Conservation (phyloP, 306 rosid species). For the Cicer cuneatum region DNA sequence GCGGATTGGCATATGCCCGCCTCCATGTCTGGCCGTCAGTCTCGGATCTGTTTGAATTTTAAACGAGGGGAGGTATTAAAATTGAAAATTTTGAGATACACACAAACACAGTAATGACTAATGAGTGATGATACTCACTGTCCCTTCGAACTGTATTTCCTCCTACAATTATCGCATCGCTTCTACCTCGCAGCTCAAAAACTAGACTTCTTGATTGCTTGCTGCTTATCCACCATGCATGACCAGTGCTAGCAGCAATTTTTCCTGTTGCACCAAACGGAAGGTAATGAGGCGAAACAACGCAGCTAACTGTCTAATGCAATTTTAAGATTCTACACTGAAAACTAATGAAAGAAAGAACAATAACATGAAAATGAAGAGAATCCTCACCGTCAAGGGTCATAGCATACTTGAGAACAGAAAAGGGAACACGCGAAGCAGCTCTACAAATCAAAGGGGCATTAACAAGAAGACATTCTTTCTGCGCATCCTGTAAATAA, state of each 20-base stretch:
- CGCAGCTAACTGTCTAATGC: not conserved
- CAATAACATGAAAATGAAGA: constrained; percentile 7
- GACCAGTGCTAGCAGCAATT: constrained; percentile 87
- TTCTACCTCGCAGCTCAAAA: constrained; percentile 84
- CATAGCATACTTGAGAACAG: constrained; percentile 95
- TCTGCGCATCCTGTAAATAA: constrained; percentile 75
- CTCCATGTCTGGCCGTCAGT: constrained; percentile 91
- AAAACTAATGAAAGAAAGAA: constrained; percentile 9
- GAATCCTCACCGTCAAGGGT: constrained; percentile 88
- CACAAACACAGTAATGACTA: not conserved
- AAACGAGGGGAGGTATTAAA: constrained; percentile 21
- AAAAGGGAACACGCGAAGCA: constrained; percentile 80
- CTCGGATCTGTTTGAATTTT: constrained; percentile 71
- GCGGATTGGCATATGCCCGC: constrained; percentile 84
- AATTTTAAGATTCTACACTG: not conserved
- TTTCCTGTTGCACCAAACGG: constrained; percentile 62
- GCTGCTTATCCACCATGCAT: constrained; percentile 89
- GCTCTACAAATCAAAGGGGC: constrained; percentile 94
- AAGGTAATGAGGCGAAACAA: constrained; percentile 29
- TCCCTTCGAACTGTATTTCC: constrained; percentile 90
- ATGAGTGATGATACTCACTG: constrained; percentile 59
- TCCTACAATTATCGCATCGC: constrained; percentile 89
- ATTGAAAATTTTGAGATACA: constrained; percentile 26
- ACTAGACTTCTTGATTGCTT: constrained; percentile 73
- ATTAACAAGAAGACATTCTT: constrained; percentile 76